phyloP scores from a whole-genome alignment of 2,329 filamentous ascomycete species.

The Colletotrichum tamarilloi region DNA sequence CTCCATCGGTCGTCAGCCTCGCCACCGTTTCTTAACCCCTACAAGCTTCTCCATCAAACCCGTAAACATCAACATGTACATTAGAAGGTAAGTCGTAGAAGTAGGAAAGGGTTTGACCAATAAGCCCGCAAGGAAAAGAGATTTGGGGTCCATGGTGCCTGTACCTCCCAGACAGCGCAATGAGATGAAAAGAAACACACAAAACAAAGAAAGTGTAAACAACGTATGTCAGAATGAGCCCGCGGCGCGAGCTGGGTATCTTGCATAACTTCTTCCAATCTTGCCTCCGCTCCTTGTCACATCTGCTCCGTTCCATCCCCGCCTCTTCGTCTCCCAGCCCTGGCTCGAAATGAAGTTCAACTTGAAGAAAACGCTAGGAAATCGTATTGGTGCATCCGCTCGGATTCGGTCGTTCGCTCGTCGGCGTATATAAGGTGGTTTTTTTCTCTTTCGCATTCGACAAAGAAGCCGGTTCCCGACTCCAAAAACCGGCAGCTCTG shows the following conservation, averaged over 20 bases:
- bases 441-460: conserved; percentile 10
- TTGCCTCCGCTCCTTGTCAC: conserved; percentile 24
- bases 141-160: conserved; percentile 13
- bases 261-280: conserved; percentile 43
- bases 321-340: conserved; percentile 38
- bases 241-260: conserved; percentile 53
- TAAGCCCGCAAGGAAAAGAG: neutral
- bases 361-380: conserved; percentile 39
- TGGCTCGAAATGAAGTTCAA: conserved; percentile 38
- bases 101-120: conserved; percentile 9
- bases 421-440: conserved; percentile 30
- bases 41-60: conserved; percentile 8
- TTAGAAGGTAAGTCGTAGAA: conserved; percentile 28
- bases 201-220: conserved; percentile 36
- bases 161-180: conserved; percentile 28
- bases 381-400: conserved; percentile 35
- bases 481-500: conserved; percentile 26
- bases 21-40: neutral
- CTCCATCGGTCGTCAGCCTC: neutral
- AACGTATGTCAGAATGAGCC: conserved; percentile 49
- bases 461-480: conserved; percentile 26
- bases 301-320: neutral
- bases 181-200: conserved; percentile 29
- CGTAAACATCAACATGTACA: conserved; percentile 29
- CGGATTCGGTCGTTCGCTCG: conserved; percentile 38